Percentiles rank a stretch among this genome's conserved stretches.
phyloP scores from a whole-genome alignment of 2,329 filamentous ascomycete genomes.

The Botrytis porri region DNA sequence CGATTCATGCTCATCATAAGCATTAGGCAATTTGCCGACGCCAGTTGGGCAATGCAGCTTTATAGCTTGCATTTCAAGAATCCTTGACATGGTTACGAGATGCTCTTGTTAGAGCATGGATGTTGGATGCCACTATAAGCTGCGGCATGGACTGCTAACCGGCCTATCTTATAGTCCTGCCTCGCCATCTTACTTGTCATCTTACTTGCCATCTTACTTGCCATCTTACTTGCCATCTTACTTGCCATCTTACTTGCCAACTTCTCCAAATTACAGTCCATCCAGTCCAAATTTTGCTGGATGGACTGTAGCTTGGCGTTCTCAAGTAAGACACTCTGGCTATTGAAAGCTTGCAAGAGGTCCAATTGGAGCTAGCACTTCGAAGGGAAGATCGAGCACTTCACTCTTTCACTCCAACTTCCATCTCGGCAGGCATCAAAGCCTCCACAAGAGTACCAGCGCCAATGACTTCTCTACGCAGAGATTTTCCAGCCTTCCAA shows the following conservation, averaged over 20 bases:
- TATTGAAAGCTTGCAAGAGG: background rate
- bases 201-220: no score
- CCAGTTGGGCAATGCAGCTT: background rate
- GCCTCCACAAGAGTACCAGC: background rate
- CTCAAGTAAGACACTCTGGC: background rate
- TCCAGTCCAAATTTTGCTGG: background rate
- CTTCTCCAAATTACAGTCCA: background rate
- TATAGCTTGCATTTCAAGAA: background rate
- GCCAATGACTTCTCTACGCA: background rate
- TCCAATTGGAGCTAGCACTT: background rate
- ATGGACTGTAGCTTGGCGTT: background rate
- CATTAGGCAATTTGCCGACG: background rate
- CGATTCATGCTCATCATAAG: background rate
- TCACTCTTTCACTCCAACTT: background rate
- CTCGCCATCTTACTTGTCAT: background rate
- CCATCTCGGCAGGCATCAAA: background rate
- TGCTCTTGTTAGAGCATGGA: background rate
- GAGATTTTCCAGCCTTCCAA: no score
- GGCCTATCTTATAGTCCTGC: background rate
- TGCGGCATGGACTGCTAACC: background rate
- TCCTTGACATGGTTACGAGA: background rate
- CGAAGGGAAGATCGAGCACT: background rate
- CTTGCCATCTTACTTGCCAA: background rate
- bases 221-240: no score
- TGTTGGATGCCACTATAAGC: background rate